phyloP scores from a whole-genome alignment of 192 early-diverging fungal genomes.

The Coemansia sp. region DNA sequence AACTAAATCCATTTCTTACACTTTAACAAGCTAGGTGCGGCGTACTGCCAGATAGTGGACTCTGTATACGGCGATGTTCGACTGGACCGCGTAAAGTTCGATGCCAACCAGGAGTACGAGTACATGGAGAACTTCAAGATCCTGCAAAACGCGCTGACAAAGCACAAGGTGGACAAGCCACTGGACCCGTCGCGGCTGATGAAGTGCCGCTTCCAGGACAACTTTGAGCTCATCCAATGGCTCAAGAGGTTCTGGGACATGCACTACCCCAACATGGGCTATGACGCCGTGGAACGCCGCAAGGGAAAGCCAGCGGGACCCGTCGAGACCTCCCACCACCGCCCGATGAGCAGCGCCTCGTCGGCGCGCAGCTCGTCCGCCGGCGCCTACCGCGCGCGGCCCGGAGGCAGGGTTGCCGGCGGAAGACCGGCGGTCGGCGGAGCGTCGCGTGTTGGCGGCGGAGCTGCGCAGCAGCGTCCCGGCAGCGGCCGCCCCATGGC shows the following conservation, averaged over 20 bases:
- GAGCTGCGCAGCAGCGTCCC: constrained; percentile 13
- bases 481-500: constrained; percentile 19
- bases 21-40: constrained; percentile 58
- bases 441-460: background rate
- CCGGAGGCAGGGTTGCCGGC: constrained; percentile 14
- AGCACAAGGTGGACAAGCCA: constrained; percentile 88
- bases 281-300: constrained; percentile 79
- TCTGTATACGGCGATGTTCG: constrained; percentile 78
- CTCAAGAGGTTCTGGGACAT: constrained; percentile 90
- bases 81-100: constrained; percentile 90
- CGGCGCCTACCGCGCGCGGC: constrained; percentile 34
- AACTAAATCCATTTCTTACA: background rate
- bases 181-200: constrained; percentile 87
- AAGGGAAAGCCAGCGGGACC: constrained; percentile 46
- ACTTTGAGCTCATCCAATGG: constrained; percentile 98
- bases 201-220: constrained; percentile 98
- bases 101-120: constrained; percentile 94
- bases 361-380: constrained; percentile 36
- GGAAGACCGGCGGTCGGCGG: constrained; percentile 23
- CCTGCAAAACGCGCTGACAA: constrained; percentile 83
- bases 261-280: constrained; percentile 78
- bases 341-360: constrained; percentile 48
- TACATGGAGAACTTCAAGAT: constrained; percentile 95
- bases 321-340: constrained; percentile 13
- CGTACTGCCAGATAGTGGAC: constrained; percentile 78